Evolutionary conservation across 2,329 filamentous ascomycete genomes (phyloP), one percentile per base, ranked within the genome.

Genomic region (Cyclaneusma minus): DNA sequence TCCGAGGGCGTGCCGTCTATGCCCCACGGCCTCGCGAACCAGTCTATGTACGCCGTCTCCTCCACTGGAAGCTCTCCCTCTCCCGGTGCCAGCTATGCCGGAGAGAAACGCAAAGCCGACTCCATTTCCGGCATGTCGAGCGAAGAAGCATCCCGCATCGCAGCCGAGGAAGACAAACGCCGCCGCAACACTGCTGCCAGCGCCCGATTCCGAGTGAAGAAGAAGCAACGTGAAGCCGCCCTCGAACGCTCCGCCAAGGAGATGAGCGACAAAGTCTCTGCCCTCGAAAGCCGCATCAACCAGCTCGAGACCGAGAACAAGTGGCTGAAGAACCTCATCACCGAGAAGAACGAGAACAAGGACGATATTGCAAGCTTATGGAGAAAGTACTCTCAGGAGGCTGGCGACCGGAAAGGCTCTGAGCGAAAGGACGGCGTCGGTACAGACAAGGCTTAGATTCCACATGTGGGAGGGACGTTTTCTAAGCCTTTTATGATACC

Each of bases 161-260:
- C 77, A 8, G 82, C 82, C 13, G 83, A 92, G 51, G 83, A 92
- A 53, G 83, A 92, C 50, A 91, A 91, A 58, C 76, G 83, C 25
- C 72, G 82, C 32, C 73, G 83, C 36, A 92, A 92, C 56, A 91
- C 84, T 3, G 83, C 83, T 16, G 83, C 83, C 29, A 84, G 76
- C 38, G 83, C 83, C 11, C 77, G 83, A 25, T 92, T 92, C 64
- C 77, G 83, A 32, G 72, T 89, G 48, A 92, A 92, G 71, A 92
- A 92, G 75, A 92, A 92, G 69, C 81, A 89, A 56, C 76, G 83
- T 26, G 83, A 92, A 58, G 79, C 85, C 51, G 77, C 80, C 6
- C 69, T 91, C 27, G 81, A 87, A 52, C 72, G 71, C 44, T 76
- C 71, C 3, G 75, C 82, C 42, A 83, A 84, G 52, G 83, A 91